Base-by-base conservation (phyloP, 192 early-diverging fungal genomes). In the Podochytrium sp. region DNA sequence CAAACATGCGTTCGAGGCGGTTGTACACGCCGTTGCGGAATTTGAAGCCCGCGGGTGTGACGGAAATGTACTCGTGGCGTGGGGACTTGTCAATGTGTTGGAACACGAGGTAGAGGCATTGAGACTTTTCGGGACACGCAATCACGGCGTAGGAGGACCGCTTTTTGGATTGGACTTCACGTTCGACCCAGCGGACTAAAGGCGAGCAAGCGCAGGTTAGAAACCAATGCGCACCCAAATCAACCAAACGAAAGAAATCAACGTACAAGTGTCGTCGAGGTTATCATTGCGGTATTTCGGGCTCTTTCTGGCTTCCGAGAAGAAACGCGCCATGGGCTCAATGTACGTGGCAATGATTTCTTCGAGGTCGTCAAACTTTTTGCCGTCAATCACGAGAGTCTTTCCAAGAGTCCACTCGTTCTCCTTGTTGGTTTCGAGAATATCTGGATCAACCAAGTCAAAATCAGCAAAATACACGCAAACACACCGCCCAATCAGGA, bases 341-440 rank as follows among this genome's bases (percentile, higher is more conserved):
- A 99, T 89, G 69, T 96, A 92, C 27, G 90, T 85, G 3, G 94
- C 95, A 23, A 97, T 81, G 65, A 99, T 84, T 77, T 99, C 92
- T 66, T 99, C 97, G 47, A 99, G 76, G 71, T 96, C 96, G n/a
- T 87, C 82, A 78, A 91, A 99, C 35, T 84, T 83, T 30, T 82
- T 65, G 10, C 87, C 85, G 33, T 90, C 92, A 34, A 95, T 84
- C 29, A 86, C 84, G 43, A 95, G 84, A 5, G 80, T 83, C 42
- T 85, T 80, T 58, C 92, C 93, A 5, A 95, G 75, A 25, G 87
- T 89, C 57, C 81, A 88, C 42, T 91, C 92, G 62, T 88, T 90
- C 47, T 88, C 85, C 79, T 93, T 92, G 59, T 90, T 83, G 27
- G 73, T 38, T 73, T 95, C 91, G 6, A 89, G 51, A 37, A 95